A percentile compares a stretch with the other conserved stretches of the same genome.
Evolutionary conservation across 768 basidiomycete species (phyloP).

Genomic region (Psilocybe tampanensis): DNA sequence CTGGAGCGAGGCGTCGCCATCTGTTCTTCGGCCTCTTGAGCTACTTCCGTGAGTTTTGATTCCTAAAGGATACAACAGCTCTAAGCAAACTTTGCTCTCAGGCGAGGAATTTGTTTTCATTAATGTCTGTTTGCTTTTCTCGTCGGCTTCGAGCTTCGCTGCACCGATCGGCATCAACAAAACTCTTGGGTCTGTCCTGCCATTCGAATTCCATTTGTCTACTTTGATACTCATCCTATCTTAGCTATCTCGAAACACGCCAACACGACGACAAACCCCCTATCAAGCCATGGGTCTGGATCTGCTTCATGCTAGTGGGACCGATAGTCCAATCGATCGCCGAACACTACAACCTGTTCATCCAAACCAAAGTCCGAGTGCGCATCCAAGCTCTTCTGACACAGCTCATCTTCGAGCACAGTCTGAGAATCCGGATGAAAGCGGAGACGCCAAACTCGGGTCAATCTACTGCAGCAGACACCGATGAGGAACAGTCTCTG

Average conservation of each 20-base stretch:
- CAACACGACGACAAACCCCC: slow-evolving; percentile 39
- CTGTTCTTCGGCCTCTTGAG: slow-evolving; percentile 49
- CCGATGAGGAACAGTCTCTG: neutral
- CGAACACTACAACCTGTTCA: slow-evolving; percentile 59
- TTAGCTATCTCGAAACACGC: slow-evolving; percentile 59
- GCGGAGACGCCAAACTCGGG: slow-evolving; percentile 30
- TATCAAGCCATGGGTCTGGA: slow-evolving; percentile 58
- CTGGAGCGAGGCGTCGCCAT: slow-evolving; percentile 38
- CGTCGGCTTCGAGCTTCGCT: slow-evolving; percentile 31
- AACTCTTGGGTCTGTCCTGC: slow-evolving; percentile 34
- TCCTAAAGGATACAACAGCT: neutral
- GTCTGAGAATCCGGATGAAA: slow-evolving; percentile 64
- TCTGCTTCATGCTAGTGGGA: slow-evolving; percentile 51
- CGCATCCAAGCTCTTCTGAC: slow-evolving; percentile 43
- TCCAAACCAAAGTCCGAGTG: slow-evolving; percentile 43
- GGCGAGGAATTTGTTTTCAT: slow-evolving; percentile 32
- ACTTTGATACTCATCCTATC: neutral
- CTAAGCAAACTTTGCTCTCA: slow-evolving; percentile 2
- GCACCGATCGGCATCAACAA: slow-evolving; percentile 45
- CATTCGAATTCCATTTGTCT: neutral
- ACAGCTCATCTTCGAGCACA: slow-evolving; percentile 45
- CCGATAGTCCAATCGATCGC: slow-evolving; percentile 44
- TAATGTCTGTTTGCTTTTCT: slow-evolving; percentile 25
- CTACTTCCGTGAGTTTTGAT: slow-evolving; percentile 28
- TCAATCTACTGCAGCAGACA: neutral